Evolutionary conservation across 208 protist species (phyloP), one percentile per base, ranked within the genome.

Genomic region (Strigomonas culicis): DNA sequence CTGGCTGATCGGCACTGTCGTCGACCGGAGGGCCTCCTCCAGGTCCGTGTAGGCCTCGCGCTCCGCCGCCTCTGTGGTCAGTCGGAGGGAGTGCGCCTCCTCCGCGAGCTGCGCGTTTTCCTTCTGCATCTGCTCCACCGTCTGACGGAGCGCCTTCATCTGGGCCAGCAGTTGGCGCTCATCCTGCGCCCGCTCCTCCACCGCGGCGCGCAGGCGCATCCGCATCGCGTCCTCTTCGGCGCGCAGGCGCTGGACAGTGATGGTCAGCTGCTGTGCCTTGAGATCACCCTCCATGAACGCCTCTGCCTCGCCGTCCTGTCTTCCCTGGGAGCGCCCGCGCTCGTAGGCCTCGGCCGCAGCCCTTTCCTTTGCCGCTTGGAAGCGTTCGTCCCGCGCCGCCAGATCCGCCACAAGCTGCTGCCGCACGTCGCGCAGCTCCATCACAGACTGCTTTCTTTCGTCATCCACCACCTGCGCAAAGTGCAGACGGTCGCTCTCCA

Each of bases 401-500:
- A 90, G 32, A 56, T 92, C 86, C 27, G 76, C 77, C 24, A 90
- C 53, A 39, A 92, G 59, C 47, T 89, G 82, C 43, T 86, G 72
- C 36, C 85, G 72, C 65, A 92, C 64, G 51, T 86, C 78, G 44
- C 75, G 66, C 55, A 92, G 55, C 60, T 92, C 86, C 25, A 56
- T 63, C 19, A 77, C 24, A 11, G 80, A 74, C 47, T 90, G 79
- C 31, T 70, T 68, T 17, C 82, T 49, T 58, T 92, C 86, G 36
- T 89, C 79, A 53, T 90, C 80, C 44, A 92, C 59, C 56, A 92
- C 60, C 43, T 81, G 72, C 3, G 61, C 72, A 66, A 86, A 92
- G 62, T 90, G 76, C 21, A 74, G 36, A 7, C 70, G 71, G 65
- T 92, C 86, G 56, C 60, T 78, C 34, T 92, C 78, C 57, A 85